phyloP scores from a whole-genome alignment of 371 early-diverging fungal genomes.

The Mucor mucedo region DNA sequence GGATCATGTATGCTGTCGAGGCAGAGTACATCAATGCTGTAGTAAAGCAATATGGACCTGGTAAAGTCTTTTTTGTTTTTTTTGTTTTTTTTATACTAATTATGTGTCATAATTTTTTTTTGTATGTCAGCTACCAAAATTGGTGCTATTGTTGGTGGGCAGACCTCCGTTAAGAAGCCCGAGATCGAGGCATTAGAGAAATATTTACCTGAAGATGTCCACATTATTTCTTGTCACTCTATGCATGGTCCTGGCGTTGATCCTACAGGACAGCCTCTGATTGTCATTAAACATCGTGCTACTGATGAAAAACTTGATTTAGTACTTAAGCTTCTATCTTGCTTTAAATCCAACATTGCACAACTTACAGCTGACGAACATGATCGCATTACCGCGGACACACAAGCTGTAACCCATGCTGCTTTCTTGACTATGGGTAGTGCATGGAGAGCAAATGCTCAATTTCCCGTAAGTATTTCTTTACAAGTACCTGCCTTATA shows the following conservation, averaged over 20 bases:
- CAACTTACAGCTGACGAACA: slow-evolving; percentile 84
- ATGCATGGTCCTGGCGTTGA: slow-evolving; percentile 94
- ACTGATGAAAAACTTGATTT: slow-evolving; percentile 64
- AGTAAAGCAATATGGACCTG: slow-evolving; percentile 84
- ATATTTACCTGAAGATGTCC: slow-evolving; percentile 85
- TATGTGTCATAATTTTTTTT: slow-evolving; percentile 3
- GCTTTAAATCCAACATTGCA: slow-evolving; percentile 83
- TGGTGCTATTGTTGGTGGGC: slow-evolving; percentile 85
- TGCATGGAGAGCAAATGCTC: slow-evolving; percentile 86
- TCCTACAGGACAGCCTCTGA: slow-evolving; percentile 86
- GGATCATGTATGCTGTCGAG: slow-evolving; percentile 94
- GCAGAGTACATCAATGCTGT: slow-evolving; percentile 86
- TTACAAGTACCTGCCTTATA: not conserved
- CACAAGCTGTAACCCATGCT: slow-evolving; percentile 96
- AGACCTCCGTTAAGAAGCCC: slow-evolving; percentile 94
- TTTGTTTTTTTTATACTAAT: not conserved
- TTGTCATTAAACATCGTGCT: slow-evolving; percentile 80
- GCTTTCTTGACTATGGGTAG: slow-evolving; percentile 94
- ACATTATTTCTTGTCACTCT: slow-evolving; percentile 93
- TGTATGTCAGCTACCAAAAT: slow-evolving; percentile 77
- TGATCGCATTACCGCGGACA: slow-evolving; percentile 95
- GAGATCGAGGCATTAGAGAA: slow-evolving; percentile 90
- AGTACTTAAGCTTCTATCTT: slow-evolving; percentile 68
- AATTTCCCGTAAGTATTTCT: slow-evolving; percentile 72
- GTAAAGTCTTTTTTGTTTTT: slow-evolving; percentile 36